A percentile compares a stretch with the other conserved stretches of the same genome.
These are phyloP conservation scores for Podaxis sp. DNA, from an alignment of 768 basidiomycete genomes.

Conservation along the genomic window DNA sequence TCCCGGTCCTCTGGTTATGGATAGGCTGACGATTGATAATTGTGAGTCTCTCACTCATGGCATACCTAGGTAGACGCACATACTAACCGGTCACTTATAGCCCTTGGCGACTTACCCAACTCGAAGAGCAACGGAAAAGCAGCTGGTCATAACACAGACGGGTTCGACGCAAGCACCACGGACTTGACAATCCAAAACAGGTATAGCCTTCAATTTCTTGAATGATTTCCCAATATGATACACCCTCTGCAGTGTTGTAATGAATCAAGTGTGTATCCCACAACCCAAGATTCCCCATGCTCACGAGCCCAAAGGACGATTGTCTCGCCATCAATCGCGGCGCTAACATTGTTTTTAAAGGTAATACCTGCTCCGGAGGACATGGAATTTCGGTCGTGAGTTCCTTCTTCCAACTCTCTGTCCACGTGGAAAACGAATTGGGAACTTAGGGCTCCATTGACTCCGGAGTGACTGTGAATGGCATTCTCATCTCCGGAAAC, in stretches of 20 bases:
- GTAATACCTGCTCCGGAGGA: constrained; percentile 56
- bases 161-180: constrained; percentile 42
- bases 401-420: not conserved
- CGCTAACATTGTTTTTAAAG: constrained; percentile 44
- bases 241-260: constrained; percentile 25
- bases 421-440: not conserved
- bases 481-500: constrained; percentile 50
- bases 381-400: constrained; percentile 70
- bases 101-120: constrained; percentile 52
- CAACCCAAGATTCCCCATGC: not conserved
- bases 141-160: constrained; percentile 54
- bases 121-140: constrained; percentile 45
- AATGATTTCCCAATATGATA: not conserved
- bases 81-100: constrained; percentile 27
- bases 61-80: not conserved
- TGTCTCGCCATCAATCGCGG: constrained; percentile 56
- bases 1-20: constrained; percentile 40
- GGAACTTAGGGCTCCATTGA: constrained; percentile 52
- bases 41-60: constrained; percentile 35
- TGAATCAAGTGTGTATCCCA: constrained; percentile 37
- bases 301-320: constrained; percentile 44
- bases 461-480: constrained; percentile 45
- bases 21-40: constrained; percentile 51
- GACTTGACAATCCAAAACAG: constrained; percentile 42
- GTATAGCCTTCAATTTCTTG: constrained; percentile 21